Evolutionary conservation across 2,329 filamentous ascomycete genomes (phyloP), one percentile per base, ranked within the genome.

Genomic region (Diaporthe vexans): DNA sequence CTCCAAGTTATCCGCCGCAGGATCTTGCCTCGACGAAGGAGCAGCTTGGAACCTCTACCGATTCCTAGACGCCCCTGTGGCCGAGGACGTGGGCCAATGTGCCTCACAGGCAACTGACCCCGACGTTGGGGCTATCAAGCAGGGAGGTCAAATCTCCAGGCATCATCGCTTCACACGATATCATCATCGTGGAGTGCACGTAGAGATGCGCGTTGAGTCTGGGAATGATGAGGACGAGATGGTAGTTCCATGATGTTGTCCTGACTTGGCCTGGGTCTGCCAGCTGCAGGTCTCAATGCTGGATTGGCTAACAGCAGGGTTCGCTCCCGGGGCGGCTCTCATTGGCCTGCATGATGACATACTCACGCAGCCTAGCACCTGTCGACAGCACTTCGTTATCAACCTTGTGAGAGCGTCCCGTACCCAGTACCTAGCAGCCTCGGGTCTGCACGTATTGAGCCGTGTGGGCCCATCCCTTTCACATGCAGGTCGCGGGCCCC

Each of bases 61-160:
- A 26, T 33, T 54, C 46, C 76, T 76, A 68, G 77, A 63, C 68
- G 75, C 73, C 74, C 76, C 67, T 26, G 77, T 76, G 73, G 67
- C 77, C 78, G 78, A 82, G 78, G 80, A 75, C 70, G 75, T 73
- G 73, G 75, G 75, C 74, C 76, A 72, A 69, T 46, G 72, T 29
- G 76, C 76, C 84, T 85, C 59, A 67, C 68, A 72, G 52, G 57
- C 40, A 59, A 37, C 52, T 54, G 76, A 88, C 87, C 88, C 87
- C 87, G 78, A 76, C 87, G 79, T 87, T 89, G 87, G 88, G 88
- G 87, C 83, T 88, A 85, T 85, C 81, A 75, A 73, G 17, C 33
- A 71, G 26, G 74, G 54, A 26, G 40, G 58, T 17, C 26, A 63
- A 59, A n/a, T 56, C 65, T 74, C 71, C 65, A 58, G 48, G 24